phyloP scores from a whole-genome alignment of 768 basidiomycete species.

The Tylopilus intermedius region DNA sequence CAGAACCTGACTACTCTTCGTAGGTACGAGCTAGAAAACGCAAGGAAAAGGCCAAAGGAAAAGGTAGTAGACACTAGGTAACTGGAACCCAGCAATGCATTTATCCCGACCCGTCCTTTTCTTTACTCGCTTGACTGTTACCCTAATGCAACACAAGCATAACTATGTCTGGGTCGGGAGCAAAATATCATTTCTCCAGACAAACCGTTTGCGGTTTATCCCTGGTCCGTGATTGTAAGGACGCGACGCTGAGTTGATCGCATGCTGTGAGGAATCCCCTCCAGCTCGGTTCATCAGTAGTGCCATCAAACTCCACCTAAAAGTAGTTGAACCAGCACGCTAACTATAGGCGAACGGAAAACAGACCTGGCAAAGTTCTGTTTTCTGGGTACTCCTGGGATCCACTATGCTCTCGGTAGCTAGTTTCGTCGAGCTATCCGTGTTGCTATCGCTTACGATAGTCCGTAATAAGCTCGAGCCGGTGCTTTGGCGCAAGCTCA shows the following conservation, averaged over 20 bases:
- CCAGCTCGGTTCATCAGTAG: conserved; percentile 41
- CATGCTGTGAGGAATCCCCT: conserved; percentile 38
- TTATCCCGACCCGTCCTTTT: neutral
- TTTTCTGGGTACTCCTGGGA: conserved; percentile 49
- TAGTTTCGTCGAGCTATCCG: conserved; percentile 12
- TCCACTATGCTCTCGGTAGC: conserved; percentile 49
- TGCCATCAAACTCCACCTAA: conserved; percentile 45
- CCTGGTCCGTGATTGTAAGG: conserved; percentile 25
- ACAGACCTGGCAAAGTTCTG: conserved; percentile 51
- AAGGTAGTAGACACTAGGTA: conserved; percentile 38
- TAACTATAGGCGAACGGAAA: neutral
- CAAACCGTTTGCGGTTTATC: conserved; percentile 5
- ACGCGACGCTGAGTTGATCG: conserved; percentile 37
- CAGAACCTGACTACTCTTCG: conserved; percentile 3
- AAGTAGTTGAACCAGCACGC: conserved; percentile 1
- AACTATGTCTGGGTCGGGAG: neutral
- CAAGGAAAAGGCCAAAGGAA: conserved; percentile 68
- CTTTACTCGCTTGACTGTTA: neutral
- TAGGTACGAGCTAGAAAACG: conserved; percentile 83
- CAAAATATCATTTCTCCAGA: conserved; percentile 8
- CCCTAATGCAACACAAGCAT: neutral
- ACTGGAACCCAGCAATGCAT: neutral
- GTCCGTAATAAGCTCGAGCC: conserved; percentile 20
- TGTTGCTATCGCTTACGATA: neutral
- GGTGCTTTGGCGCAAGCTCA: conserved; percentile 43